Conservation (phyloP, 805 yeast genomes). For the Ogataea corticis region DNA sequence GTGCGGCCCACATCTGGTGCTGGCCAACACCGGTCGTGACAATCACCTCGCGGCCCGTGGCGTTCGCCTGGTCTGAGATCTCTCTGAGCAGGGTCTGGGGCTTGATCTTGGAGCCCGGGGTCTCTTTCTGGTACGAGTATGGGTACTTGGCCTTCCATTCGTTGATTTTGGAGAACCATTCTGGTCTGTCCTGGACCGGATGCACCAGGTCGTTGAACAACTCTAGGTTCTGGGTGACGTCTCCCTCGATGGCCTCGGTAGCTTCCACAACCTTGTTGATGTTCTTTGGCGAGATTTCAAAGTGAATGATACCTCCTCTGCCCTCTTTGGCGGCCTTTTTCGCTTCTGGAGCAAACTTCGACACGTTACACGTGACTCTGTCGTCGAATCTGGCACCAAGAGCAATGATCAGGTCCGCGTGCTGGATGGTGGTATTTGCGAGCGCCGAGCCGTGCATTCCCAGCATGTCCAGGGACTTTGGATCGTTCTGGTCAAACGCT, state of each 20-base stretch:
- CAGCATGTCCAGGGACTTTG: constrained; percentile 89
- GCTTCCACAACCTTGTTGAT: constrained; percentile 97
- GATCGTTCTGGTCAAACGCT: constrained; percentile 88
- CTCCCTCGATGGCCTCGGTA: constrained; percentile 96
- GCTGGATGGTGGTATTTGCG: constrained; percentile 92
- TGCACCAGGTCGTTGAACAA: constrained; percentile 70
- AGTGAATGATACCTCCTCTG: constrained; percentile 95
- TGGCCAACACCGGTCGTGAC: constrained; percentile 99
- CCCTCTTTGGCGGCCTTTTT: constrained; percentile 82
- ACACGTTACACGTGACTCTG: constrained; percentile 87
- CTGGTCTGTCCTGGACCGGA: constrained; percentile 64
- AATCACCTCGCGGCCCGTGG: constrained; percentile 69
- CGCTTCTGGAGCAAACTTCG: constrained; percentile 93
- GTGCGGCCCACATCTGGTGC: constrained; percentile 99
- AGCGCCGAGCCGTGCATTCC: constrained; percentile 99
- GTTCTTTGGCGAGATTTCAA: constrained; percentile 94
- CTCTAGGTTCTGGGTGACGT: constrained; percentile 77
- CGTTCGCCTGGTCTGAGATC: constrained; percentile 68
- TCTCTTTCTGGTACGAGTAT: constrained; percentile 76
- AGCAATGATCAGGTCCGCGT: constrained; percentile 90
- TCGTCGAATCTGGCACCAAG: constrained; percentile 98
- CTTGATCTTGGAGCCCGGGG: constrained; percentile 76
- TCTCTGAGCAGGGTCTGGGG: constrained; percentile 90
- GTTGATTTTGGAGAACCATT: constrained; percentile 74
- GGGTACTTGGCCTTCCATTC: constrained; percentile 89